A percentile compares a stretch with the other conserved stretches of the same genome.
These are phyloP conservation scores for Trametes sanguinea DNA, from an alignment of 768 basidiomycete species.

Conservation along the genomic window DNA sequence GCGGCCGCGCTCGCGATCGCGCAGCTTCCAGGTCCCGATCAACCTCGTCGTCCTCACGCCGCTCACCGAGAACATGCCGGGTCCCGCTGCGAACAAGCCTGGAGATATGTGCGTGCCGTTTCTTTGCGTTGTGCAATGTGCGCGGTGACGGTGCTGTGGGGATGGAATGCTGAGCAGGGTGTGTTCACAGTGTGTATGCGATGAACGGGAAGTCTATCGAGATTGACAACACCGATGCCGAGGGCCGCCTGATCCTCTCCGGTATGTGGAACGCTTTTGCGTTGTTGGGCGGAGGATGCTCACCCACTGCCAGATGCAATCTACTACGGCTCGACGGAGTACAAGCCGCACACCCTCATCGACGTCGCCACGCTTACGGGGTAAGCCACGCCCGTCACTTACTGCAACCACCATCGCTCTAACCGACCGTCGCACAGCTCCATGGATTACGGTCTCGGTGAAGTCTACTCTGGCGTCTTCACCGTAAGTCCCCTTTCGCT, in stretches of 20 bases:
- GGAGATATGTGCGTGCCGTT: conserved; percentile 69
- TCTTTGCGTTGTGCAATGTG: neutral
- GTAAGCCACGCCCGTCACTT: conserved; percentile 37
- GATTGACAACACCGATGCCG: conserved; percentile 87
- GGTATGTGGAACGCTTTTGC: conserved; percentile 40
- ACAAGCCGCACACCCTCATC: conserved; percentile 79
- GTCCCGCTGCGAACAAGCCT: conserved; percentile 65
- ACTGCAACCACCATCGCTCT: neutral
- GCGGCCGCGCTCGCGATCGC: conserved; percentile 77
- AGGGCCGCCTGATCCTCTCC: conserved; percentile 75
- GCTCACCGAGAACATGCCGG: conserved; percentile 86
- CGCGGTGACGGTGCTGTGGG: too few relatives aligned
- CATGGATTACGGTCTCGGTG: conserved; percentile 72
- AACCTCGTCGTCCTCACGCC: conserved; percentile 76
- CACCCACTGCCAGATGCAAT: conserved; percentile 59
- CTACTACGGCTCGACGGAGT: conserved; percentile 76
- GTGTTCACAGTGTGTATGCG: conserved; percentile 63
- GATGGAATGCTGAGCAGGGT: neutral
- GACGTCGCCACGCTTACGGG: conserved; percentile 89
- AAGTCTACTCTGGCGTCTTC: conserved; percentile 78
- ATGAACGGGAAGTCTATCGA: conserved; percentile 90
- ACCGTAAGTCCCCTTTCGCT: conserved; percentile 47
- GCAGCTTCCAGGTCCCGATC: conserved; percentile 78
- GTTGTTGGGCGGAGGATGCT: neutral
- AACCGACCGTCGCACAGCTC: conserved; percentile 46